Evolutionary conservation across 345 rosid species (phyloP), one percentile per base, ranked within the genome.

Genomic region (Salix koriyanagi): DNA sequence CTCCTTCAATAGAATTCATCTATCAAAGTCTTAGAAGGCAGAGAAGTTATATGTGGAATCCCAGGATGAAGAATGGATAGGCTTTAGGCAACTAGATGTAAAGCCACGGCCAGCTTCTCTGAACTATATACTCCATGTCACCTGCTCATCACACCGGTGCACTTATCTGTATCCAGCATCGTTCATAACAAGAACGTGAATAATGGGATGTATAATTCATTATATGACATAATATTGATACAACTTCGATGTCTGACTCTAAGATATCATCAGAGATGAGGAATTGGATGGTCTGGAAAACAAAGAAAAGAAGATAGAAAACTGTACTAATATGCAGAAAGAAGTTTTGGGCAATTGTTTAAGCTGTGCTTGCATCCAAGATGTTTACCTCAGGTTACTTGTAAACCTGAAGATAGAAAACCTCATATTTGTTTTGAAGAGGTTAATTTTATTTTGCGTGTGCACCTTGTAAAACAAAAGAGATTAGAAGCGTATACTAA

Each of bases 331-430:
- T 94, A 34, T 90, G 98, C 80, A 85, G 94, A 76, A 96, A 92
- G 85, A 94, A 79, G 82, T 96, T 94, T 77, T 96, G 97, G 97
- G 91, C 90, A 25, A 79, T 91, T 70, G 73, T 87, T 60, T 87
- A 78, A 84, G 34, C 30, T 42, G 69, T n/a, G 28, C 65, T 58
- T 23, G 13, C 65, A 34, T 42, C 46, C 46, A 42, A 42, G 3
- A 25, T n/a, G 37, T 21, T 11, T 26, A 70, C 32, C 34, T 48
- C n/a, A 30, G 26, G 56, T 48, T 23, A 36, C 30, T 7, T 36
- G 37, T 36, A 36, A 36, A 36, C 37, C 37, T 36, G 37, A 36
- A 36, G 37, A 36, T 36, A 36, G 37, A 36, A 36, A 36, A 36
- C 37, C 37, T 36, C 37, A 5, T 5, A 36, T 5, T 5, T 34